Base-by-base conservation (phyloP, 192 early-diverging fungal species). In the Mycoemilia scoparia region DNA sequence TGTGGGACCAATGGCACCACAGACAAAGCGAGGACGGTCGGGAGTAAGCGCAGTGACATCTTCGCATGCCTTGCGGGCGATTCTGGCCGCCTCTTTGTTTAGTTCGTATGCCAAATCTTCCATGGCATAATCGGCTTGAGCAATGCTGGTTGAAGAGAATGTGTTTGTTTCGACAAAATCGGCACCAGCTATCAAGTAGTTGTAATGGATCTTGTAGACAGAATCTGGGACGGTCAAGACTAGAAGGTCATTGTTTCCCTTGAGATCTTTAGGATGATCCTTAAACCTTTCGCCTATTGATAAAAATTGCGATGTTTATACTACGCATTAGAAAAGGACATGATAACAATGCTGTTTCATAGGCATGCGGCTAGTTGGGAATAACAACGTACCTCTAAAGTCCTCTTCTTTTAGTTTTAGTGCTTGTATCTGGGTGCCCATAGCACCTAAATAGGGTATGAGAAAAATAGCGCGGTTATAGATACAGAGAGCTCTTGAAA, bases 141-240 rank as follows among this genome's bases (percentile, higher is more conserved):
- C 84, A 52, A 91, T 96, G 2, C 70, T 71, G 17, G 91, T 91
- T 4, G 72, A 72, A 15, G 76, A 79, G 66, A 96, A 96, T n/a
- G 91, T 90, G 65, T 96, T 96, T 22, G 91, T 90, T 59, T 90
- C 91, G 29, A 96, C 60, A 62, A 96, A 74, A 49, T 96, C 91
- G 5, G 84, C 60, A 9, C 91, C 91, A 17, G 91, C 83, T 23
- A 81, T 71, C 19, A 96, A 60, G 58, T 96, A 96, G 54, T 78
- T 61, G 39, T 71, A 67, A 67, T 96, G 91, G 52, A 96, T 96
- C 20, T 61, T 57, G 47, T 84, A 77, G 45, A 96, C 83, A 11
- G 79, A 73, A 36, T 91, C 73, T 29, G 87, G 82, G 52, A 82
- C 77, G 1, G 91, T 91, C 21, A 96, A 54, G 11, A 84, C 84